Base-by-base conservation (phyloP, 305 asterid genomes). In the Ajuga reptans region DNA sequence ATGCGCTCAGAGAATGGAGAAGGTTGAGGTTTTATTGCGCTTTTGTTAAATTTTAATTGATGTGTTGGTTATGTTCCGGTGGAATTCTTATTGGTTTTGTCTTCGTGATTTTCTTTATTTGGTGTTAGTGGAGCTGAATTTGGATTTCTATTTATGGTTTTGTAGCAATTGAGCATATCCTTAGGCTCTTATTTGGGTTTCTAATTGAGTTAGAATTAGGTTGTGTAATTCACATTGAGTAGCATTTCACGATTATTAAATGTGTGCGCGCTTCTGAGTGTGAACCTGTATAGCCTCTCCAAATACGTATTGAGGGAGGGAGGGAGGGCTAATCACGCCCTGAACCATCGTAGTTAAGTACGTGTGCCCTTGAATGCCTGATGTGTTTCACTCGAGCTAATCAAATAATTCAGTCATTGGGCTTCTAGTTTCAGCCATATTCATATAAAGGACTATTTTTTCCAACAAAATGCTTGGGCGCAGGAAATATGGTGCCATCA, bases 1-100 rank as follows among this genome's bases (percentile, higher is more conserved):
- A 59, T 69, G 89, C 91, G 54, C 86, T 89, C 76, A 84, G 94
- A 76, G 89, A 87, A 61, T 89, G 94, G 94, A 89, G 90, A 75
- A 87, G 96, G 96, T 89, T 37, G 12, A 8, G 64, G 65, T 39
- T 43, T 58, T 64, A 37, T 39, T 27, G 9, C 51, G 9, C 51
- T 56, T 53, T 51, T 62, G 6, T 16, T 4, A 15, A 15, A 63
- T 45, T 60, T 2, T 21, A 47, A 75, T 67, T 39, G 11, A 39
- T 46, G 5, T 4, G 43, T 43, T 69, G 47, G 29, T 9, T 69
- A 18, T 71, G 31, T 49, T 61, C 12, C 37, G 45, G 17, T 66
- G 12, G 16, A 41, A 42, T 66, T 14, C 17, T 49, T 15, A 39
- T 21, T 64, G 55, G 29, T 11, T 0, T 11, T 12, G 9, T 37